Evolutionary conservation across 129 eudicot genomes (phyloP), one percentile per base, ranked within the genome.

Genomic region (Artemisia annua): DNA sequence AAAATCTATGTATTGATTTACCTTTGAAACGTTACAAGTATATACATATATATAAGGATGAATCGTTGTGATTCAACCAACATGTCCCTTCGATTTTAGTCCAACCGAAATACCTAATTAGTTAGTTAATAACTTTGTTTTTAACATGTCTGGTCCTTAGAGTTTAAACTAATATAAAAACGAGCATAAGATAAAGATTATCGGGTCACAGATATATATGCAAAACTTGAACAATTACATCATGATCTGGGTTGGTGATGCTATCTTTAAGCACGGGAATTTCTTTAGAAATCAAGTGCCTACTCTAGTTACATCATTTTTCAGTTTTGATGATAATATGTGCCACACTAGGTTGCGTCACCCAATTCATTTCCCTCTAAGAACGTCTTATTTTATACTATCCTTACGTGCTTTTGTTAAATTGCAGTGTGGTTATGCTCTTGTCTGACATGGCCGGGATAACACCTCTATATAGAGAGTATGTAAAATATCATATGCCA

Each of bases 401-500:
- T 68, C 48, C 64, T 66, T 76, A 73, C 65, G 65, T 26, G 53
- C 28, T 60, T 77, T 39, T 74, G 48, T 77, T 62, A 50, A 46
- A 73, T 46, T 87, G 92, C 98, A 93, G 98, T 72, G 87, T 93
- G 24, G 80, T 66, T 54, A 82, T 81, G 75, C 86, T 93, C 73
- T 68, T 93, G 64, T 86, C 92, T 3, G 98, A 93, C 77, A 93
- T 93, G 98, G 70, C 90, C 44, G 97, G 98, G 78, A 93, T 74
- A 83, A 70, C 87, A 22, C 96, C 96, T 64, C 72, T 93, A 52
- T 93, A 89, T 83, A 93, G 78, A 77, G 89, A 90, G 98, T 93
- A 90, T 51, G 97, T 76, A 60, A 55, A 59, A 24, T 14, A 19
- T 60, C 22, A 58, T 20, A 15, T 53, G 8, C 35, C 57, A 39